These are phyloP conservation scores for Tulasnella calospora DNA, from an alignment of 768 basidiomycete species.

Conservation along the genomic window DNA sequence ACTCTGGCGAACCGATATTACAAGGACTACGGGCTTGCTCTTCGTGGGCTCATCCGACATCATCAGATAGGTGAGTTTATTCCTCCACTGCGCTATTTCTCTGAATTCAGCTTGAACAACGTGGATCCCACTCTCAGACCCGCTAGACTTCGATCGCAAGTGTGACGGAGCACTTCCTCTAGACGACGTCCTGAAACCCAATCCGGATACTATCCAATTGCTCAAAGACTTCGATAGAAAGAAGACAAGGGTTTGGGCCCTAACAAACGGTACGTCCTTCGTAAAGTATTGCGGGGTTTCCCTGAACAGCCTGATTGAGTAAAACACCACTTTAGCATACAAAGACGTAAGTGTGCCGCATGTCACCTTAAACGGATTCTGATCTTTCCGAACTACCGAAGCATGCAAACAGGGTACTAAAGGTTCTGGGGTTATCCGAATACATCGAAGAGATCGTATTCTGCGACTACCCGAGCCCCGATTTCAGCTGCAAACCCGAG, in stretches of 20 bases:
- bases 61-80: conserved; percentile 59
- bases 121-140: conserved; percentile 47
- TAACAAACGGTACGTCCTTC: conserved; percentile 76
- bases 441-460: conserved; percentile 68
- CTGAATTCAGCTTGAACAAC: background rate
- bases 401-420: conserved; percentile 78
- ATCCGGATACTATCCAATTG: conserved; percentile 57
- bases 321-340: background rate
- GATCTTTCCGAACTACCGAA: conserved; percentile 34
- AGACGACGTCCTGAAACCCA: conserved; percentile 68
- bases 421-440: conserved; percentile 66
- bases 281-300: background rate
- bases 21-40: conserved; percentile 72
- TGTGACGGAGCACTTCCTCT: conserved; percentile 82
- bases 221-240: conserved; percentile 73
- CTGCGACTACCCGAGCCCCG: conserved; percentile 64
- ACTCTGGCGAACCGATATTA: conserved; percentile 69
- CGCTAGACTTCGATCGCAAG: conserved; percentile 74
- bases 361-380: background rate
- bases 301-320: conserved; percentile 19
- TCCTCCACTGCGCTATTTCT: background rate
- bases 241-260: conserved; percentile 75
- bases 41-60: conserved; percentile 71
- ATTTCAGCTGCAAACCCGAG: conserved; percentile 81
- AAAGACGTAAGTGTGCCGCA: background rate